Conservation (phyloP, 2,329 filamentous ascomycete species). For the Lachnellula suecica region DNA sequence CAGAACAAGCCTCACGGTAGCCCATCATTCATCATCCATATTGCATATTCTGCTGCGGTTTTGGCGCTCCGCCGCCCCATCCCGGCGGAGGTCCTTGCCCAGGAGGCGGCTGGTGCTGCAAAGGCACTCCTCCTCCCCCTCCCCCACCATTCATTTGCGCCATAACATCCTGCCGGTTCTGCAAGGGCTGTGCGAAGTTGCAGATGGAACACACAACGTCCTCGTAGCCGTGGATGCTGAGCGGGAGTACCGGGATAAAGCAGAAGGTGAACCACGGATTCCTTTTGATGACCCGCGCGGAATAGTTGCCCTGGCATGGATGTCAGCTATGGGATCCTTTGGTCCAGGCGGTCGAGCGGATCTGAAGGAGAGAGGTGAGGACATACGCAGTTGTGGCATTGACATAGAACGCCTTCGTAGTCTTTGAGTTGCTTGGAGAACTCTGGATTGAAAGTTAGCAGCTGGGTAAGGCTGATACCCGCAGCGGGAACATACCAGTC, state of each 20-base stretch:
- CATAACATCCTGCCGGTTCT: conserved; percentile 36
- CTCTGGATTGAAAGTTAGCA: conserved; percentile 24
- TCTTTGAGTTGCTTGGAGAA: conserved; percentile 42
- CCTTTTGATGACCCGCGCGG: conserved; percentile 58
- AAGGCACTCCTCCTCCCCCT: conserved; percentile 24
- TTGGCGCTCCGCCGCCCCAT: conserved; percentile 25
- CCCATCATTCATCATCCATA: conserved; percentile 24
- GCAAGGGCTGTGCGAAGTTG: conserved; percentile 69
- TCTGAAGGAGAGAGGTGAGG: not conserved
- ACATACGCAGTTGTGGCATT: conserved; percentile 60
- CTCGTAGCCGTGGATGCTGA: conserved; percentile 64
- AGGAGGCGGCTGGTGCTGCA: conserved; percentile 25
- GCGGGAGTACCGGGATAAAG: conserved; percentile 72
- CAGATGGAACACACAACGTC: conserved; percentile 75
- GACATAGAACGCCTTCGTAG: conserved; percentile 60
- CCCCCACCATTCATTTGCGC: conserved; percentile 23
- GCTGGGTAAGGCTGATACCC: conserved; percentile 1
- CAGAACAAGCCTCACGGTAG: not conserved
- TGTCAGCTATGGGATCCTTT: conserved; percentile 1
- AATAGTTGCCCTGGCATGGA: conserved; percentile 52
- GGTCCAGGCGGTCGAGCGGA: not conserved
- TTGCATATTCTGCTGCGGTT: conserved; percentile 31
- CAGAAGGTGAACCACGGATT: conserved; percentile 79
- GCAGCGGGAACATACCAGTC: conserved; percentile 25
- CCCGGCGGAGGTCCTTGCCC: conserved; percentile 20